Percentiles rank a stretch among this genome's conserved stretches.
Evolutionary conservation across 2,329 filamentous ascomycete genomes (phyloP).

Genomic region (Graphilbum sp.): DNA sequence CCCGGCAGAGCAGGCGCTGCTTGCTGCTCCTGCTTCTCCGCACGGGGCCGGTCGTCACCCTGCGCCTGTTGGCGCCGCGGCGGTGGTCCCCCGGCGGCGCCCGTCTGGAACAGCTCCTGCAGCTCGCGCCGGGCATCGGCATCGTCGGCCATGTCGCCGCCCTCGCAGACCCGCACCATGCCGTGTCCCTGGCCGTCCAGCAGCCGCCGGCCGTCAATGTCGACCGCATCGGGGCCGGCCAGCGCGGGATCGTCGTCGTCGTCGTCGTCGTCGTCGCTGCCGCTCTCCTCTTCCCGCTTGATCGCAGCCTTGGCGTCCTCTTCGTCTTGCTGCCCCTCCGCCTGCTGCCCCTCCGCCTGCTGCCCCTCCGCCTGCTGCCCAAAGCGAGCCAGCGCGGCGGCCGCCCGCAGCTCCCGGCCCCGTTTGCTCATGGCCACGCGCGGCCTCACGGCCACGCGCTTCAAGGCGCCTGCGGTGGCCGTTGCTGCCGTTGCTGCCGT

Average conservation of each 20-base stretch:
- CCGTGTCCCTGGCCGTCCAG: slow-evolving; percentile 49
- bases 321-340: slow-evolving; percentile 20
- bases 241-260: slow-evolving; percentile 31
- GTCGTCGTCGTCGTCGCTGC: slow-evolving; percentile 28
- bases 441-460: slow-evolving; percentile 46
- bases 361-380: slow-evolving; percentile 30
- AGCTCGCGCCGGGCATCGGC: slow-evolving; percentile 45
- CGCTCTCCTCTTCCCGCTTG: slow-evolving; percentile 14
- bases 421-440: slow-evolving; percentile 59
- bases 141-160: slow-evolving; percentile 45
- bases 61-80: no score
- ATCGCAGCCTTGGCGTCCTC: slow-evolving; percentile 19
- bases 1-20: not conserved
- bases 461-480: slow-evolving; percentile 12
- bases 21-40: not conserved
- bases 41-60: no score
- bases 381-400: slow-evolving; percentile 61
- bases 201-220: slow-evolving; percentile 46
- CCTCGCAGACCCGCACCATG: slow-evolving; percentile 61
- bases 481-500: not conserved
- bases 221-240: slow-evolving; percentile 36
- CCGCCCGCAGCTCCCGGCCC: slow-evolving; percentile 59
- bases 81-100: not conserved
- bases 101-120: slow-evolving; percentile 43
- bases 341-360: slow-evolving; percentile 17